These are phyloP conservation scores for Iodosphaeria phyllophila DNA, from an alignment of 2,329 filamentous ascomycete genomes.

Conservation along the genomic window DNA sequence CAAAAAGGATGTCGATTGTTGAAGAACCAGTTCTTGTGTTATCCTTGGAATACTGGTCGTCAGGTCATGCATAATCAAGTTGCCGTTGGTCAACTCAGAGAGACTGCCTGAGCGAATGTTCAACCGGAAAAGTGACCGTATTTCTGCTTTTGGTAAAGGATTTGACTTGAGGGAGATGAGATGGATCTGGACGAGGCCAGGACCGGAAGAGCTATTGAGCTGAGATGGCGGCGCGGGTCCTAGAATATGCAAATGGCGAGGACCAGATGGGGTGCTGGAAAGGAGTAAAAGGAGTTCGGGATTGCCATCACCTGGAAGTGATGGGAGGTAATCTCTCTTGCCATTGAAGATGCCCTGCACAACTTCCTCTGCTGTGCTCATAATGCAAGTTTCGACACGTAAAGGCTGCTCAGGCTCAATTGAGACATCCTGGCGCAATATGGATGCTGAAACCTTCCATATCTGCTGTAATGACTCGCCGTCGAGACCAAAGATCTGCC, in stretches of 20 bases:
- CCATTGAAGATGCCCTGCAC: conserved; percentile 35
- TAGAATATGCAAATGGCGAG: conserved; percentile 12
- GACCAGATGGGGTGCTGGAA: conserved; percentile 16
- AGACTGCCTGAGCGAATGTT: conserved; percentile 46
- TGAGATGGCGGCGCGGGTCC: conserved; percentile 7
- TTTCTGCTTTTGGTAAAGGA: no score
- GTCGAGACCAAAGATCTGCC: conserved; percentile 40
- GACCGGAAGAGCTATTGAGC: conserved; percentile 3
- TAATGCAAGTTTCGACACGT: conserved; percentile 29
- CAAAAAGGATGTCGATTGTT: conserved; percentile 40
- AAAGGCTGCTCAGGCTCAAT: conserved; percentile 16
- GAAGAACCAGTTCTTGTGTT: conserved; percentile 31
- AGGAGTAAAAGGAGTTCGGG: conserved; percentile 37
- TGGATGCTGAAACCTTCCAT: conserved; percentile 25
- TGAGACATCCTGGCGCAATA: conserved; percentile 21
- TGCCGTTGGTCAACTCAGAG: conserved; percentile 34
- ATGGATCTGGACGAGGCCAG: conserved; percentile 11
- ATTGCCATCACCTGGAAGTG: conserved; percentile 26
- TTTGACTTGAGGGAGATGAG: conserved; percentile 9
- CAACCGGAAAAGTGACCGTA: no score
- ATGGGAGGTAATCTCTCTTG: conserved; percentile 29
- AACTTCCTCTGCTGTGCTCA: conserved; percentile 26
- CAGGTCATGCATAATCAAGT: conserved; percentile 44
- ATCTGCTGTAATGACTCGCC: conserved; percentile 30
- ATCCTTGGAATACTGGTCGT: conserved; percentile 41